Conservation (phyloP, 2,329 filamentous ascomycete genomes). For the Cladosporium sp. region DNA sequence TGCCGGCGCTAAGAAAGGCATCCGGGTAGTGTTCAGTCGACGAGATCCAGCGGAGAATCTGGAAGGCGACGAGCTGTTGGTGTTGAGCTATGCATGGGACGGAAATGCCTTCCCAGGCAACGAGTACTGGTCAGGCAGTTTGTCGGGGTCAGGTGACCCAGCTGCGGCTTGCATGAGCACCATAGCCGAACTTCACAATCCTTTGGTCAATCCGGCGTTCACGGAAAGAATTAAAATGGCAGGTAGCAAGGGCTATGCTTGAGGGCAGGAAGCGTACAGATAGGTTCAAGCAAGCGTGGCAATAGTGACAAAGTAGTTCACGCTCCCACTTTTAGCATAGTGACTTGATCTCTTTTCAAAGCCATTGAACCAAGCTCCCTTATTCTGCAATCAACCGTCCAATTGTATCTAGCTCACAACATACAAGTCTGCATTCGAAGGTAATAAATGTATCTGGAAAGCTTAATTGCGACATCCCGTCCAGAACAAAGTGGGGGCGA, state of each 20-base stretch:
- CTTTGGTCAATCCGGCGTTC: slow-evolving; percentile 31
- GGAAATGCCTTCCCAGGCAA: slow-evolving; percentile 38
- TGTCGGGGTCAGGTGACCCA: slow-evolving; percentile 34
- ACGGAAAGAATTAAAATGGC: slow-evolving; percentile 21
- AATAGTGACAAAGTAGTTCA: too few relatives aligned
- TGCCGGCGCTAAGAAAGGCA: slow-evolving; percentile 20
- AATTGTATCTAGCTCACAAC: too few relatives aligned
- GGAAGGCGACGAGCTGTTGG: slow-evolving; percentile 27
- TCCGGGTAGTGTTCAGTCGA: slow-evolving; percentile 31
- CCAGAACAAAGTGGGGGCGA: not conserved
- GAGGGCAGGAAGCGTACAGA: too few relatives aligned
- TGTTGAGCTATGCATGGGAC: slow-evolving; percentile 39
- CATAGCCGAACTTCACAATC: slow-evolving; percentile 37
- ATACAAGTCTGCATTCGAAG: too few relatives aligned
- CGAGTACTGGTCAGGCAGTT: slow-evolving; percentile 35
- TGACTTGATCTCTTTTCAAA: too few relatives aligned
- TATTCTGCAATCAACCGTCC: too few relatives aligned
- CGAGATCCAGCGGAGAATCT: slow-evolving; percentile 34
- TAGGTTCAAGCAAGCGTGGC: too few relatives aligned
- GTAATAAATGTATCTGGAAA: too few relatives aligned
- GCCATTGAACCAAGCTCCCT: too few relatives aligned
- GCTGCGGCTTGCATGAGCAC: slow-evolving; percentile 38
- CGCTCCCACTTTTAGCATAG: too few relatives aligned
- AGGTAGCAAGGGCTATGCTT: slow-evolving; percentile 2
- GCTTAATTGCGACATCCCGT: too few relatives aligned